Evolutionary conservation across 2,329 filamentous ascomycete genomes (phyloP).

Genomic region (Aureobasidium sp.): DNA sequence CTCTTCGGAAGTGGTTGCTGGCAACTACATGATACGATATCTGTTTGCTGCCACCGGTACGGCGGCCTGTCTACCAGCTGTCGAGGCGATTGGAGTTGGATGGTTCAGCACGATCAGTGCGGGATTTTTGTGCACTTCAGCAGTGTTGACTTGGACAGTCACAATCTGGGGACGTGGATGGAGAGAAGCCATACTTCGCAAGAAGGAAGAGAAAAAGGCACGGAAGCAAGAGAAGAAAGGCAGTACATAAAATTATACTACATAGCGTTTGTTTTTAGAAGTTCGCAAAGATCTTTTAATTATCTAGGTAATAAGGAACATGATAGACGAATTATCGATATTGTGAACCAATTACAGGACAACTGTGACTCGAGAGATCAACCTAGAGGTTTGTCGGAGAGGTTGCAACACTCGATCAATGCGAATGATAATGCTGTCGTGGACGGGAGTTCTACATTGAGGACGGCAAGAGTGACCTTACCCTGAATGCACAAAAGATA

Average conservation of each 20-base stretch:
- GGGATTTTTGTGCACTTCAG: slow-evolving; percentile 43
- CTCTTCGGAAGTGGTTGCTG: slow-evolving; percentile 63
- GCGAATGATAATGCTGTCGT: too few relatives aligned
- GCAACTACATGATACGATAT: slow-evolving; percentile 74
- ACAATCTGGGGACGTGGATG: slow-evolving; percentile 40
- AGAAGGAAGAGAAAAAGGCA: slow-evolving; percentile 17
- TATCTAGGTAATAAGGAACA: not conserved
- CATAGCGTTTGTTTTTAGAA: not conserved
- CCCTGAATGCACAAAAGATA: too few relatives aligned
- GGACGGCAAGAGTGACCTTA: too few relatives aligned
- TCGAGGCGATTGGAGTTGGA: slow-evolving; percentile 68
- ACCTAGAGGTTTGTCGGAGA: too few relatives aligned
- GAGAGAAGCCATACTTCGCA: slow-evolving; percentile 21
- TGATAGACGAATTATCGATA: not conserved
- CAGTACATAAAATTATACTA: not conserved
- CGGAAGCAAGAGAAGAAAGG: slow-evolving; percentile 1
- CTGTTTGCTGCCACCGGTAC: slow-evolving; percentile 64
- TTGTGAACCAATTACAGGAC: too few relatives aligned
- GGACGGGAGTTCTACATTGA: too few relatives aligned
- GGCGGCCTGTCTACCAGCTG: slow-evolving; percentile 64
- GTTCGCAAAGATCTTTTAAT: not conserved
- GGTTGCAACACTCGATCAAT: too few relatives aligned
- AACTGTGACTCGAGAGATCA: too few relatives aligned
- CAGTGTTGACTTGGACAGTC: slow-evolving; percentile 42
- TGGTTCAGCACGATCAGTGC: slow-evolving; percentile 71